These are phyloP conservation scores for Farysia itapuensis DNA, from an alignment of 1,284 basidiomycete genomes.

Conservation along the genomic window DNA sequence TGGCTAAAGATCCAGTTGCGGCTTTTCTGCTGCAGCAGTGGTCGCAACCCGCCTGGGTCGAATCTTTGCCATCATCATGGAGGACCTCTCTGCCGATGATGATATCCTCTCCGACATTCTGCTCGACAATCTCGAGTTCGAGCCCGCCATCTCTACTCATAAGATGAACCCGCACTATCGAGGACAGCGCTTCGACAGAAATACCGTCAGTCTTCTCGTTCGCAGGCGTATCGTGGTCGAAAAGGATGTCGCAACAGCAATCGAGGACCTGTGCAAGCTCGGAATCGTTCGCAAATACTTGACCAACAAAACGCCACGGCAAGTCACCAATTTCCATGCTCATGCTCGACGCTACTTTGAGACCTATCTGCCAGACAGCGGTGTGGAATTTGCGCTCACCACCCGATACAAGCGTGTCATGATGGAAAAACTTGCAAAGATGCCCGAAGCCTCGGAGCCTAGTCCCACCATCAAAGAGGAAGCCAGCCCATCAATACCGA, in stretches of 20 bases:
- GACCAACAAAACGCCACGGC: slow-evolving; percentile 42
- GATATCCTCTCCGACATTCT: slow-evolving; percentile 58
- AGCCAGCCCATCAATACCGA: slow-evolving; percentile 4
- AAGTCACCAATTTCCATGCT: slow-evolving; percentile 31
- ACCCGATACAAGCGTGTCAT: slow-evolving; percentile 50
- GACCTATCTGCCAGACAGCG: slow-evolving; percentile 55
- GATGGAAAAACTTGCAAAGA: slow-evolving; percentile 29
- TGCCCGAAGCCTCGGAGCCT: slow-evolving; percentile 8
- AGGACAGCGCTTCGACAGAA: slow-evolving; percentile 51
- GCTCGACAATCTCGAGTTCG: slow-evolving; percentile 58
- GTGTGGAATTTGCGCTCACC: slow-evolving; percentile 56
- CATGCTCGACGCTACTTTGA: slow-evolving; percentile 57
- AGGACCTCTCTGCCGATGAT: slow-evolving; percentile 57
- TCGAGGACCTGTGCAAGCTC: slow-evolving; percentile 48
- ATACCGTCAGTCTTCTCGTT: slow-evolving; percentile 45
- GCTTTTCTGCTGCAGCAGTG: too few relatives aligned
- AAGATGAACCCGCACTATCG: slow-evolving; percentile 59
- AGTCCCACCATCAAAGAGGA: slow-evolving; percentile 18
- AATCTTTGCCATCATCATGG: slow-evolving; percentile 37
- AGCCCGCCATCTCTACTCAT: slow-evolving; percentile 57
- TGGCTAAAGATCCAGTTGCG: too few relatives aligned
- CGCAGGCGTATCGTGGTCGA: slow-evolving; percentile 48
- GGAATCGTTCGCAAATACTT: slow-evolving; percentile 51
- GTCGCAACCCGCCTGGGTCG: too few relatives aligned
- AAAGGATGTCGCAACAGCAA: slow-evolving; percentile 42